Evolutionary conservation across 306 rosid genomes (phyloP).

Genomic region (Acacia melanoxylon): DNA sequence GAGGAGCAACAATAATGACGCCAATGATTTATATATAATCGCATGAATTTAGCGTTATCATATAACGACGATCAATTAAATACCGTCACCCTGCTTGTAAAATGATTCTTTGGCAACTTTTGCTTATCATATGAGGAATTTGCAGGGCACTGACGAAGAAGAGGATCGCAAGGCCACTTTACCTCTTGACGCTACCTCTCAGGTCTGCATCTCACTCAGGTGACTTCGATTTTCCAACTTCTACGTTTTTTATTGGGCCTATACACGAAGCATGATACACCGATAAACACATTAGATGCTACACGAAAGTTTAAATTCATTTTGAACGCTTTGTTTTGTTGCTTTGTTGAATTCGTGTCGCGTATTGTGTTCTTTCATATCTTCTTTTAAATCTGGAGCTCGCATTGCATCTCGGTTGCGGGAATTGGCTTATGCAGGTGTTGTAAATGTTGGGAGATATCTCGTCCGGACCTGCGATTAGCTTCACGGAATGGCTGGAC

Average conservation of each 20-base stretch:
- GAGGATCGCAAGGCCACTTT: conserved; percentile 61
- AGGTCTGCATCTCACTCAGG: conserved; percentile 45
- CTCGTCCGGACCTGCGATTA: conserved; percentile 75
- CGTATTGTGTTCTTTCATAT: background rate
- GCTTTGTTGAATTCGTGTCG: background rate
- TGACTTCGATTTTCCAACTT: background rate
- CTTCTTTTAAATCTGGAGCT: conserved; percentile 1
- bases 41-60: background rate
- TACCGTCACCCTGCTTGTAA: background rate
- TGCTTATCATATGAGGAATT: conserved; percentile 25
- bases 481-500: conserved; percentile 89
- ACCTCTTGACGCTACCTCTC: conserved; percentile 68
- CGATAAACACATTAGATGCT: background rate
- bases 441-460: conserved; percentile 91
- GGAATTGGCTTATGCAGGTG: conserved; percentile 48
- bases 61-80: background rate
- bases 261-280: too few species aligned
- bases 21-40: background rate
- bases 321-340: background rate
- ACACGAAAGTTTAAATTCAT: background rate
- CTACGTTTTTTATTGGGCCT: background rate
- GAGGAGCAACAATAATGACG: background rate
- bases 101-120: background rate
- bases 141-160: conserved; percentile 55
- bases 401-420: conserved; percentile 15